Evolutionary conservation across 2,329 filamentous ascomycete species (phyloP).

Genomic region (Nigrospora osmanthi): DNA sequence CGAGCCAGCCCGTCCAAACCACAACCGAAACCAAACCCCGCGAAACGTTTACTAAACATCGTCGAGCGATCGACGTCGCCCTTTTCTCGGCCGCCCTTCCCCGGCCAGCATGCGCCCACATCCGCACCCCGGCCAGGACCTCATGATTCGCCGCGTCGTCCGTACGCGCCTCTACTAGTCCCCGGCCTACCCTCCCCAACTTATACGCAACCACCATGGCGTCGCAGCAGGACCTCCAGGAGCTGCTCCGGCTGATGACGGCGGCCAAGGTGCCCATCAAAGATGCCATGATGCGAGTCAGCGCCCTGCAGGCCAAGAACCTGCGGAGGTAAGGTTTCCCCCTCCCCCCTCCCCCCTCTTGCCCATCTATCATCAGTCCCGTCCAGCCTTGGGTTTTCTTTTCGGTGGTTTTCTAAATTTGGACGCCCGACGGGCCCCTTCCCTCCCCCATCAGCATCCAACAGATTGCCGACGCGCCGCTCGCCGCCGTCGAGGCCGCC

Average conservation of each 20-base stretch:
- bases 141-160: too few relatives aligned
- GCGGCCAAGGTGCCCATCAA: conserved; percentile 50
- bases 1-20: too few relatives aligned
- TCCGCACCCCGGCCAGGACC: too few relatives aligned
- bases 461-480: conserved; percentile 43
- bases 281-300: conserved; percentile 50
- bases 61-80: too few relatives aligned
- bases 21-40: too few relatives aligned
- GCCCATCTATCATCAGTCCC: not conserved
- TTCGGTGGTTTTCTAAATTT: not conserved
- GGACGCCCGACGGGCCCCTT: not conserved
- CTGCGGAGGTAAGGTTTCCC: conserved; percentile 42
- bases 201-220: conserved; percentile 30
- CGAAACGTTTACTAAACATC: too few relatives aligned
- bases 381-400: not conserved
- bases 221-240: conserved; percentile 51
- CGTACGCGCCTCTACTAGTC: too few relatives aligned
- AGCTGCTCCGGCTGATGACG: conserved; percentile 52
- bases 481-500: conserved; percentile 34
- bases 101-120: too few relatives aligned
- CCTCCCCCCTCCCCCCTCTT: conserved; percentile 14
- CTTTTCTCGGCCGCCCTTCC: too few relatives aligned
- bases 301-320: conserved; percentile 45
- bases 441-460: conserved; percentile 42
- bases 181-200: too few relatives aligned